Conservation (phyloP, 805 yeast species). For the Nakazawaea wyomingensis region DNA sequence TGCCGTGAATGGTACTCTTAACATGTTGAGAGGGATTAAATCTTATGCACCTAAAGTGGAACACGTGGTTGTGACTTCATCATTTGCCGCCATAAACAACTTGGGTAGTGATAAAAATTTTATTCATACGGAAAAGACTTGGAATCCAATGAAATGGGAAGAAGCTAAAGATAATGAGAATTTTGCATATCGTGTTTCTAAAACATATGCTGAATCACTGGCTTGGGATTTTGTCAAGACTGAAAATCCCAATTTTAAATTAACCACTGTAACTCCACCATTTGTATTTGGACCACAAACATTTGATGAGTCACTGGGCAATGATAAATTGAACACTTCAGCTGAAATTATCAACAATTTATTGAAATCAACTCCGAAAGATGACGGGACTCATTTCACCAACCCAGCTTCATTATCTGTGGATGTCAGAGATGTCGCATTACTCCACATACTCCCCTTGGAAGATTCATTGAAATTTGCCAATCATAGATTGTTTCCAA, state of each 20-base stretch:
- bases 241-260: slow-evolving; percentile 33
- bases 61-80: slow-evolving; percentile 51
- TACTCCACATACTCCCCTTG: slow-evolving; percentile 38
- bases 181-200: slow-evolving; percentile 39
- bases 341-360: slow-evolving; percentile 28
- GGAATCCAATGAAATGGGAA: slow-evolving; percentile 35
- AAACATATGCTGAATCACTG: slow-evolving; percentile 50
- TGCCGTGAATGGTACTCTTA: slow-evolving; percentile 49
- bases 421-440: slow-evolving; percentile 46
- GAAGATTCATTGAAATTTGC: slow-evolving; percentile 31
- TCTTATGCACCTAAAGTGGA: slow-evolving; percentile 38
- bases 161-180: slow-evolving; percentile 20
- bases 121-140: slow-evolving; percentile 26
- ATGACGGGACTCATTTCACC: no score
- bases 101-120: slow-evolving; percentile 14
- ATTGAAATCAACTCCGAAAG: no score
- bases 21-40: slow-evolving; percentile 38
- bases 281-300: slow-evolving; percentile 49
- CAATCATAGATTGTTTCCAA: slow-evolving; percentile 28
- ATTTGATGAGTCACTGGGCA: slow-evolving; percentile 29
- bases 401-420: no score
- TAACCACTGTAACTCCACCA: slow-evolving; percentile 38
- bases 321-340: slow-evolving; percentile 32
- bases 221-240: slow-evolving; percentile 48
- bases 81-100: slow-evolving; percentile 42